Percentiles rank a stretch among this genome's conserved stretches.
These are phyloP conservation scores for Raddia distichophylla DNA, from an alignment of 176 grass and related monocot genomes.

Conservation along the genomic window DNA sequence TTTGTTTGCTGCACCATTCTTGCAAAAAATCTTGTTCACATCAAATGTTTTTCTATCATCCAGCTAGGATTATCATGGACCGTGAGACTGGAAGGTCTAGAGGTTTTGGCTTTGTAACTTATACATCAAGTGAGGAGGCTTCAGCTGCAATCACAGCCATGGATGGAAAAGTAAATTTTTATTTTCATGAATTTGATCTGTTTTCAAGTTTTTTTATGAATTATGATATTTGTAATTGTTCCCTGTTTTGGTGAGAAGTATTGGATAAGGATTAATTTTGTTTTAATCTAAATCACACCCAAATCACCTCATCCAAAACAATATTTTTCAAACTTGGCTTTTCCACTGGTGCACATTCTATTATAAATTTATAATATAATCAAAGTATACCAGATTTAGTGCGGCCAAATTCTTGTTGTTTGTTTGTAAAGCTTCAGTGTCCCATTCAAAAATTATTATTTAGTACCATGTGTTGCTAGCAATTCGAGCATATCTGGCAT, in stretches of 20 bases:
- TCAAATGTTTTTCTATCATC: slow-evolving; percentile 15
- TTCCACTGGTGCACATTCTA: neutral
- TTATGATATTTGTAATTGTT: neutral
- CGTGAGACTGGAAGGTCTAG: slow-evolving; percentile 86
- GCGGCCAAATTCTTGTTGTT: neutral
- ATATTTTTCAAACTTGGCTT: neutral
- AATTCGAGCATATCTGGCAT: neutral
- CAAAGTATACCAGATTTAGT: neutral
- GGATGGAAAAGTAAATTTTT: slow-evolving; percentile 71
- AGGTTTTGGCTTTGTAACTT: slow-evolving; percentile 97
- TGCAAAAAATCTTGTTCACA: neutral
- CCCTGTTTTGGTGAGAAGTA: neutral
- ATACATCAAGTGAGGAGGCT: slow-evolving; percentile 73
- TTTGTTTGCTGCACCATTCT: neutral
- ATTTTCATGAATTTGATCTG: neutral
- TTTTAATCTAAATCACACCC: neutral
- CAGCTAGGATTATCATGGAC: slow-evolving; percentile 87
- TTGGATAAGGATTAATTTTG: neutral
- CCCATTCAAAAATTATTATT: neutral
- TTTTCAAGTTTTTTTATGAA: neutral
- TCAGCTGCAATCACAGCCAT: slow-evolving; percentile 75
- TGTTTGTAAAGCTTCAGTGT: neutral
- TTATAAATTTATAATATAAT: neutral
- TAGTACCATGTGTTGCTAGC: too few relatives aligned
- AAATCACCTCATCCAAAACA: neutral